Base-by-base conservation (phyloP, 768 basidiomycete genomes). In the Coprinopsis cinerea region DNA sequence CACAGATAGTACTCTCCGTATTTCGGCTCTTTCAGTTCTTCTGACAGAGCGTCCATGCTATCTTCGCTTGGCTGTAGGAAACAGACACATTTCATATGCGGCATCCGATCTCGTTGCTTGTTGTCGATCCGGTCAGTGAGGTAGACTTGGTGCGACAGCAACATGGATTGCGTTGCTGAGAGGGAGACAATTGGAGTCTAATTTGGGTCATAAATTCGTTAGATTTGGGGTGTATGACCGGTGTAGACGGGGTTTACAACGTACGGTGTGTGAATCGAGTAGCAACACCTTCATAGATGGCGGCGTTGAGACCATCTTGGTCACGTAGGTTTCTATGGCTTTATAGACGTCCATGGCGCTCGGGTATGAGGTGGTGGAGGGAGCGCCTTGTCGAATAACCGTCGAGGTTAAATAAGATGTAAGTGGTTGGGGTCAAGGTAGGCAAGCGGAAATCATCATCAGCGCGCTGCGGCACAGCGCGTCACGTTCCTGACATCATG, bases 1-100 rank as follows among this genome's bases (percentile, higher is more conserved):
- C 95, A 99, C 64, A 99, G 72, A 77, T 95, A 98, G 70, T 99
- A 99, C 71, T 93, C 92, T 64, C 93, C 93, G 60, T 98, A 99
- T 67, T 88, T 88, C 9, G 94, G 95, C 60, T 92, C 87, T 30
- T 76, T 76, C 27, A 99, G 74, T 62, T 99, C 96, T 48, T 78
- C 72, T 56, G 86, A 87, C 48, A 97, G 75, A 22, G 86, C 87
- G 48, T 83, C 82, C 28, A 99, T 71, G 61, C 90, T 93, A 25
- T 85, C 82, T 42, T 89, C 84, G 49, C 77, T 86, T 32, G 83
- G 83, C 45, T 92, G 83, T 7, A 99, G 74, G 63, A 99, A 93
- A 65, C 92, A 95, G 47, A 98, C 82, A 62, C 96, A 98, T 69
- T 94, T 95, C 79, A 99, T 88, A 63, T 99, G 95, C 11, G 90